phyloP scores from a whole-genome alignment of 352 stramenopile genomes.

The Globisporangium nunn region DNA sequence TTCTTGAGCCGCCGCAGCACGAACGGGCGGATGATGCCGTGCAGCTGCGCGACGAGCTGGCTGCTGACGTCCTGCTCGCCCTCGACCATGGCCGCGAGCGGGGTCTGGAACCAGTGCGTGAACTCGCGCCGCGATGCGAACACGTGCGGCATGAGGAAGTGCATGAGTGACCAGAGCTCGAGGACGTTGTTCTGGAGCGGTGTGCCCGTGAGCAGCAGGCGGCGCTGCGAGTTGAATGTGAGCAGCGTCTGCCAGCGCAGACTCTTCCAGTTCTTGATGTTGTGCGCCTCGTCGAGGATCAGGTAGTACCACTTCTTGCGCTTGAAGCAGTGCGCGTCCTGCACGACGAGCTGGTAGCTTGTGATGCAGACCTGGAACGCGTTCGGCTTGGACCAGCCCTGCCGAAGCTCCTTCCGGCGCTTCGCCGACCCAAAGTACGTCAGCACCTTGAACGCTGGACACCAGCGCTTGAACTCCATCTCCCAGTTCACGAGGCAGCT shows the following conservation, averaged over 20 bases:
- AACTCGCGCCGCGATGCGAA: constrained; percentile 92
- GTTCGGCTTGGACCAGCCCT: constrained; percentile 95
- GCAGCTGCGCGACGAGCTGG: constrained; percentile 90
- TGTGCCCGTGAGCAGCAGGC: constrained; percentile 92
- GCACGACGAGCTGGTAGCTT: constrained; percentile 97
- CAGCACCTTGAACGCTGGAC: constrained; percentile 94
- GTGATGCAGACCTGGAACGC: constrained; percentile 98
- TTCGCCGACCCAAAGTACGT: constrained; percentile 99
- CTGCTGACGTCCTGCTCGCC: constrained; percentile 69
- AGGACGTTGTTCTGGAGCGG: constrained; percentile 98
- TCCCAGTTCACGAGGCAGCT: constrained; percentile 99
- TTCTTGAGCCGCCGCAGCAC: constrained; percentile 96
- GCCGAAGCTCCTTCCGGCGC: constrained; percentile 82
- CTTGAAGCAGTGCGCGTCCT: constrained; percentile 97
- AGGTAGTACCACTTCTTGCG: constrained; percentile 99
- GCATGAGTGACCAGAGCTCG: constrained; percentile 97
- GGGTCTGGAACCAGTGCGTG: constrained; percentile 97
- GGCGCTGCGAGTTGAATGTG: constrained; percentile 94
- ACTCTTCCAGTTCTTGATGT: constrained; percentile 99
- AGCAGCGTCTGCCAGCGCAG: constrained; percentile 98
- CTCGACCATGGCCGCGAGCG: constrained; percentile 85
- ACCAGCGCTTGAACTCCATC: constrained; percentile 98
- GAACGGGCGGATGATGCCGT: constrained; percentile 98
- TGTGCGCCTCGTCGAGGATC: constrained; percentile 98
- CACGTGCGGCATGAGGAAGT: constrained; percentile 99